phyloP scores from a whole-genome alignment of 768 basidiomycete species.

The Galerina marginata region DNA sequence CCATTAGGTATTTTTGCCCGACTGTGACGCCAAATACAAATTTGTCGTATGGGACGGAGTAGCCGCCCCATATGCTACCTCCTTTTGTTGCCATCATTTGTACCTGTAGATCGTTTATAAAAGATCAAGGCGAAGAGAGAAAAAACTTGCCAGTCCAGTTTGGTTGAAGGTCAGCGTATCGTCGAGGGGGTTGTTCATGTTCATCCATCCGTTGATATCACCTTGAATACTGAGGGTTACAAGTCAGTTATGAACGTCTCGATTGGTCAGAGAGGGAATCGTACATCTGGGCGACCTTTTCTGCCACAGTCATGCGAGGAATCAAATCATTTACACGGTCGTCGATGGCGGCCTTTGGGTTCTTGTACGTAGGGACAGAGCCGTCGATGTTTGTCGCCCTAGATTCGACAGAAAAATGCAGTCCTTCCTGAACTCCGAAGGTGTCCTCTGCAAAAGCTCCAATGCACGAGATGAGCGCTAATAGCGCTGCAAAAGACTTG shows the following conservation, averaged over 20 bases:
- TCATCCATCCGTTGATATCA: conserved; percentile 70
- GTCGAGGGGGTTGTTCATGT: conserved; percentile 62
- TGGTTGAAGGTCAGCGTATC: conserved; percentile 62
- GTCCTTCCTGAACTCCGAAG: conserved; percentile 36
- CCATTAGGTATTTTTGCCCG: conserved; percentile 69
- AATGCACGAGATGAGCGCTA: conserved; percentile 20
- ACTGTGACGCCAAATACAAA: conserved; percentile 60
- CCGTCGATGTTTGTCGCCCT: conserved; percentile 60
- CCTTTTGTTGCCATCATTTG: conserved; percentile 60
- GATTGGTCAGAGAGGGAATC: conserved; percentile 16
- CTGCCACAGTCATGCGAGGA: conserved; percentile 68
- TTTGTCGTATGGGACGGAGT: conserved; percentile 65
- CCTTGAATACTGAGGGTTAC: conserved; percentile 58
- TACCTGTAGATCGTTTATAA: conserved; percentile 36
- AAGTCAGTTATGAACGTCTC: neutral
- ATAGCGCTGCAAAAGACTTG: conserved; percentile 19
- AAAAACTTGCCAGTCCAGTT: conserved; percentile 53
- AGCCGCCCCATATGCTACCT: conserved; percentile 71
- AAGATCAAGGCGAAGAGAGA: neutral
- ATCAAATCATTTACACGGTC: conserved; percentile 64
- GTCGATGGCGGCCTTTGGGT: conserved; percentile 62
- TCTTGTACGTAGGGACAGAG: conserved; percentile 62
- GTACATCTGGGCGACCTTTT: conserved; percentile 71
- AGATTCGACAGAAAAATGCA: conserved; percentile 48
- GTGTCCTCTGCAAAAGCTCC: conserved; percentile 28